A percentile compares a stretch with the other conserved stretches of the same genome.
Conservation (phyloP, 495 filamentous ascomycete species). For the Aspergillus homomorphus region DNA sequence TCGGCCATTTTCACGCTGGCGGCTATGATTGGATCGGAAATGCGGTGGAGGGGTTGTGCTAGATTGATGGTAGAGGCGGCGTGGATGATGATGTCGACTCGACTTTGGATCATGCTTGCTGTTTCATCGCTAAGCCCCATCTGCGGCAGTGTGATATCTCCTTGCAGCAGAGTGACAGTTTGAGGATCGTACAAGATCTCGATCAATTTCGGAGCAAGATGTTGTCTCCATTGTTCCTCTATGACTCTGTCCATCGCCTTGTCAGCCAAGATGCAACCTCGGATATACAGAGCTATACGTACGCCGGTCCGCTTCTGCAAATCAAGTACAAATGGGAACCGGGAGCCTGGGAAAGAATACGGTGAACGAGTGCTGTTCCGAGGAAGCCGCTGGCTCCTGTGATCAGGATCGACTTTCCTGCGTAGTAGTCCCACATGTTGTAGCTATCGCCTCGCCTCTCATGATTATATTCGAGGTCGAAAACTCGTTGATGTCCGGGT, state of each 20-base stretch:
- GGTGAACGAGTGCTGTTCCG: constrained; percentile 17
- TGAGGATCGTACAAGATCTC: not conserved
- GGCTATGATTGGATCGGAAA: constrained; percentile 11
- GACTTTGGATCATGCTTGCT: not conserved
- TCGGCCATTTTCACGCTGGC: not conserved
- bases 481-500: too few relatives aligned
- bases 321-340: constrained; percentile 13
- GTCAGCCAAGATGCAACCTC: too few relatives aligned
- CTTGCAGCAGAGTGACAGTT: constrained; percentile 7
- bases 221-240: too few relatives aligned
- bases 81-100: constrained; percentile 23
- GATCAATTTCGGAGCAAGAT: too few relatives aligned
- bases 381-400: constrained; percentile 23
- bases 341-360: constrained; percentile 4
- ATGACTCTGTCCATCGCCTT: too few relatives aligned
- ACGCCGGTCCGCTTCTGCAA: constrained; percentile 17
- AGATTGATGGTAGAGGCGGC: constrained; percentile 26
- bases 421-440: constrained; percentile 23
- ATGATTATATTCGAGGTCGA: too few relatives aligned
- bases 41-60: not conserved
- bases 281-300: not conserved
- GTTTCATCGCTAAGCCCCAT: not conserved
- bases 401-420: constrained; percentile 12
- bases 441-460: too few relatives aligned
- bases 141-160: constrained; percentile 7